Conservation (phyloP, 2,329 filamentous ascomycete genomes). For the Colletotrichum agaves region DNA sequence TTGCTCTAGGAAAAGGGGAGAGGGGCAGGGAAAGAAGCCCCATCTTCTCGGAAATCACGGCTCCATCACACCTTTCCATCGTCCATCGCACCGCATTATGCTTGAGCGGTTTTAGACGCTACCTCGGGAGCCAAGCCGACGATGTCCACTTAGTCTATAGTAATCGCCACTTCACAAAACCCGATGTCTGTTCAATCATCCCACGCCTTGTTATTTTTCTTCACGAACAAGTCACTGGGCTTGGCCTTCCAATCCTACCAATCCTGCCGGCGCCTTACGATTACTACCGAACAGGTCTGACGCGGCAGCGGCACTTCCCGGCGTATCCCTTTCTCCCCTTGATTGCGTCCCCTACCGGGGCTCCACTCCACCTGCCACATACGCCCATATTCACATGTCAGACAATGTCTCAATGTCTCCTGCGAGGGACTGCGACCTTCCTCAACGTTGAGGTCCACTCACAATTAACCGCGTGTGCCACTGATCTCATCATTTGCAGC, state of each 20-base stretch:
- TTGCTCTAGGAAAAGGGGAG: no score
- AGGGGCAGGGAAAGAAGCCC: no score
- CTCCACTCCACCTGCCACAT: slow-evolving; percentile 20
- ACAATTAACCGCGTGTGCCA: neutral
- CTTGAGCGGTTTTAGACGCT: neutral
- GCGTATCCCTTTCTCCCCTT: neutral
- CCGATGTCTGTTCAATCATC: neutral
- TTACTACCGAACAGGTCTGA: slow-evolving; percentile 19
- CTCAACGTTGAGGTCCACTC: slow-evolving; percentile 25
- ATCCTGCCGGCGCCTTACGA: neutral
- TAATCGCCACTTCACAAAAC: neutral
- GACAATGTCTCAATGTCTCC: slow-evolving; percentile 19
- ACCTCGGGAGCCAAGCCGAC: slow-evolving; percentile 13
- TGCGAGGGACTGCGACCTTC: slow-evolving; percentile 2
- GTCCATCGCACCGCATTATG: neutral
- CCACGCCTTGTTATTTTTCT: neutral
- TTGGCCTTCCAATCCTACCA: neutral
- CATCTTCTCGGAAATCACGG: no score
- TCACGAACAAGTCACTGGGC: no score
- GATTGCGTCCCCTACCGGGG: neutral
- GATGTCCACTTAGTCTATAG: neutral
- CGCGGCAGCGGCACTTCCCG: slow-evolving; percentile 6
- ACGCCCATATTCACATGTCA: slow-evolving; percentile 35
- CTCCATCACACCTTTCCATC: neutral
- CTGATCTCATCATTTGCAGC: slow-evolving; percentile 11